Evolutionary conservation across 2,329 filamentous ascomycete genomes (phyloP).

Genomic region (Aspergillus fructus): DNA sequence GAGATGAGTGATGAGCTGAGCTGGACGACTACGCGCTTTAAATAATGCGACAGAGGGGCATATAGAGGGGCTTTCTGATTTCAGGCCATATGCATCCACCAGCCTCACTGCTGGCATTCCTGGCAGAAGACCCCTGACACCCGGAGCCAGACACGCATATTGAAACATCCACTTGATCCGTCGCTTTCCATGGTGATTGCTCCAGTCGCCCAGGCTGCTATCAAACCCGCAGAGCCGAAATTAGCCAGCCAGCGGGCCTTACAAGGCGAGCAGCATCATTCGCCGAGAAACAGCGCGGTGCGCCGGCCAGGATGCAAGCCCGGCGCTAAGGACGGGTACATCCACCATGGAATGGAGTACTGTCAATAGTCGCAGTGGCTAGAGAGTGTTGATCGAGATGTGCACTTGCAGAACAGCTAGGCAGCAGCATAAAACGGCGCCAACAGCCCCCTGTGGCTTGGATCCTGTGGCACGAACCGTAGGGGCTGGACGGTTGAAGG

Average conservation of each 20-base stretch:
- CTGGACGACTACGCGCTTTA: constrained; percentile 1
- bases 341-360: constrained; percentile 16
- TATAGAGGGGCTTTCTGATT: not conserved
- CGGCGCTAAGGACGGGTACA: constrained; percentile 12
- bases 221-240: not conserved
- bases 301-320: not conserved
- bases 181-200: not conserved
- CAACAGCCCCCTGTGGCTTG: too few species aligned
- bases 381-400: constrained; percentile 12
- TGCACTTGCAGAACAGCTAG: constrained; percentile 16
- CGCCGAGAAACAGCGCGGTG: not conserved
- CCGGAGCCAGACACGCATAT: not conserved
- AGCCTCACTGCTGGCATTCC: not conserved
- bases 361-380: constrained; percentile 17
- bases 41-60: not conserved
- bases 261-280: constrained; percentile 2
- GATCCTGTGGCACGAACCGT: too few species aligned
- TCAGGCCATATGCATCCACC: not conserved
- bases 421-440: constrained; percentile 18
- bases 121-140: not conserved
- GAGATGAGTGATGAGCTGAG: not conserved
- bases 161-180: not conserved
- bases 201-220: not conserved
- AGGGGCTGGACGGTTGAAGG: too few species aligned
- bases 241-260: not conserved